phyloP scores from a whole-genome alignment of 140 eudicot genomes.

The Oenanthe javanica region DNA sequence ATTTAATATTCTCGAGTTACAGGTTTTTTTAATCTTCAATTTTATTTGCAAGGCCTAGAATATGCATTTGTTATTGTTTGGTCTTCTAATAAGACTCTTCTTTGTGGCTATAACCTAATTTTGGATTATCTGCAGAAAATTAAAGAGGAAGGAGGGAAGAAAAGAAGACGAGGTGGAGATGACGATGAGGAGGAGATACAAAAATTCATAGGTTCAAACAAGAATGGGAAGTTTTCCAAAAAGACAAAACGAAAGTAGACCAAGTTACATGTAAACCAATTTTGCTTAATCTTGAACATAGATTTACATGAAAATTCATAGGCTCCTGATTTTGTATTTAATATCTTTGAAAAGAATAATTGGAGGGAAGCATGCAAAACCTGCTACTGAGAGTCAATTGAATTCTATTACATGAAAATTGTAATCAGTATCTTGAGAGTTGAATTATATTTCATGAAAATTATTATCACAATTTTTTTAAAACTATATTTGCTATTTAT shows the following conservation, averaged over 20 bases:
- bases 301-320: no score
- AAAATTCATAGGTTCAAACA: slow-evolving; percentile 27
- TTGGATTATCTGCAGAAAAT: slow-evolving; percentile 39
- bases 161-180: slow-evolving; percentile 38
- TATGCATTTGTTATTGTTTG: not conserved
- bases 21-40: no score
- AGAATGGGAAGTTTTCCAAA: slow-evolving; percentile 10
- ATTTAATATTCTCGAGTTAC: not conserved
- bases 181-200: slow-evolving; percentile 49
- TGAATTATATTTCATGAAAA: not conserved
- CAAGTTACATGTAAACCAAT: not conserved
- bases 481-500: not conserved
- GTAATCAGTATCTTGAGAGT: no score
- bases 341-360: not conserved
- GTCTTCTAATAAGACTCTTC: no score
- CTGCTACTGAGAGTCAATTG: not conserved
- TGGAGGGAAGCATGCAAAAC: not conserved
- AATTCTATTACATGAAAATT: not conserved
- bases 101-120: not conserved
- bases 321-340: not conserved
- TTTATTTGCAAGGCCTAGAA: not conserved
- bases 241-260: slow-evolving; percentile 2
- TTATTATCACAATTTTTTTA: not conserved
- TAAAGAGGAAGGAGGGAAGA: slow-evolving; percentile 47
- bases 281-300: not conserved